A percentile compares a stretch with the other conserved stretches of the same genome.
Evolutionary conservation across 2,329 filamentous ascomycete species (phyloP).

Genomic region (Phialophora tarda): DNA sequence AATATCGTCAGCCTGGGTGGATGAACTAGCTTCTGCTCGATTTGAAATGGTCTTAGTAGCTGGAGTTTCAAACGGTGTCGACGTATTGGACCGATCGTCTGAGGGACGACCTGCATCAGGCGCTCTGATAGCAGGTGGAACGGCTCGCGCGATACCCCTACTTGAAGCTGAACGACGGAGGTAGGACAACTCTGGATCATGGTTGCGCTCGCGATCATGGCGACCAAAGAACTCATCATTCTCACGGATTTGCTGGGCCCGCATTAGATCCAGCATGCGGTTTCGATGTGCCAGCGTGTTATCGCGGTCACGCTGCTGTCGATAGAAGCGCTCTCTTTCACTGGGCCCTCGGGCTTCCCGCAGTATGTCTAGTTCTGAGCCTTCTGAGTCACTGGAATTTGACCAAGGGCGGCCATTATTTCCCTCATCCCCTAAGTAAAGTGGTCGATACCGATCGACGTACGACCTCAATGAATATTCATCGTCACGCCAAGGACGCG

Average conservation of each 20-base stretch:
- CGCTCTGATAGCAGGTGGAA: neutral
- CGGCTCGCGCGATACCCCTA: slow-evolving; percentile 3
- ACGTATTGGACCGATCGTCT: slow-evolving; percentile 7
- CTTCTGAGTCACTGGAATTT: slow-evolving; percentile 35
- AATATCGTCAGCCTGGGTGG: slow-evolving; percentile 58
- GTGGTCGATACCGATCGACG: slow-evolving; percentile 37
- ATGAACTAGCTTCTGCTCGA: slow-evolving; percentile 43
- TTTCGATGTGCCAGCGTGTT: slow-evolving; percentile 21
- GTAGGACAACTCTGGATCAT: slow-evolving; percentile 15
- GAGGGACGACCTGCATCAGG: slow-evolving; percentile 9
- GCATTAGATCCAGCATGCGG: slow-evolving; percentile 27
- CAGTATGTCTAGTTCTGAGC: slow-evolving; percentile 22
- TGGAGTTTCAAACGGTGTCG: slow-evolving; percentile 2
- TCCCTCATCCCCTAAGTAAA: slow-evolving; percentile 29
- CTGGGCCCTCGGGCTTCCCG: slow-evolving; percentile 9
- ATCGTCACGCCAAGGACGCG: slow-evolving; percentile 37
- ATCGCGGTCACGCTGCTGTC: slow-evolving; percentile 24
- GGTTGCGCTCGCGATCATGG: slow-evolving; percentile 17
- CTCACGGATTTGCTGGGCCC: slow-evolving; percentile 28
- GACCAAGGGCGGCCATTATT: slow-evolving; percentile 25
- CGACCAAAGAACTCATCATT: slow-evolving; percentile 26
- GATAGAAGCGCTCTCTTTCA: slow-evolving; percentile 25
- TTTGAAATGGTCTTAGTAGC: slow-evolving; percentile 31
- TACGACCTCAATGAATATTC: slow-evolving; percentile 35
- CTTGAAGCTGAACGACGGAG: slow-evolving; percentile 15